Base-by-base conservation (phyloP, 139 green algal genomes). In the Chlorella sorokiniana region DNA sequence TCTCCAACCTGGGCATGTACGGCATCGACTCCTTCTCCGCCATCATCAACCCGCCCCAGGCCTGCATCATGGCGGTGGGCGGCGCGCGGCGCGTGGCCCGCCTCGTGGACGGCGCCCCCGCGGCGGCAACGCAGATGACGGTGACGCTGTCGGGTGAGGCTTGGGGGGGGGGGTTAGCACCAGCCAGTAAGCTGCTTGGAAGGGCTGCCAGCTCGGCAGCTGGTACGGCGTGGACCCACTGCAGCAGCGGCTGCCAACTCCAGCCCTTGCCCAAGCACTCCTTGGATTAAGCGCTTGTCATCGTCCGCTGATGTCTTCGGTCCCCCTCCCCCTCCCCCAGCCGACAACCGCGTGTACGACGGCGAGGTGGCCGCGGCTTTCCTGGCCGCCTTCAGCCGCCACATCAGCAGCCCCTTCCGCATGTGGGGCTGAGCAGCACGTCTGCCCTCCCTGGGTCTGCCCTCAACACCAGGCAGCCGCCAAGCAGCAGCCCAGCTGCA, bases 1-100 rank as follows among this genome's bases (percentile, higher is more conserved):
- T 98, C 48, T 94, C 88, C 52, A 98, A 98, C 84, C 87, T 98
- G 38, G 94, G 96, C 51, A 99, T 99, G 96, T 98, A 92, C 80
- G 91, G 92, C 7, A 72, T 98, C 1, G 86, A 94, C 62, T 20
- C 83, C 35, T 99, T 99, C 86, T 89, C 20, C 48, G 95, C 96
- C 45, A 99, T 99, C 89, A 94, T 99, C 83, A 99, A 99, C 90
- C 96, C 95, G 16, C 94, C 94, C 4, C 91, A 92, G 86, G 87
- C 90, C 0, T 83, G 82, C 77, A 93, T 94, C 74, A 82, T 95
- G 85, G 91, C 93, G n/a, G 90, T 95, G 7, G 93, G 91, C 4
- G 89, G 79, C 27, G 81, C 88, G 45, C 83, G 86, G 29, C 40
- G 85, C 16, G 85, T 89, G 63, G 56, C 83, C 38, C 73, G 82